Base-by-base conservation (phyloP, 2,329 filamentous ascomycete genomes). In the Lasiodiplodia sp. region DNA sequence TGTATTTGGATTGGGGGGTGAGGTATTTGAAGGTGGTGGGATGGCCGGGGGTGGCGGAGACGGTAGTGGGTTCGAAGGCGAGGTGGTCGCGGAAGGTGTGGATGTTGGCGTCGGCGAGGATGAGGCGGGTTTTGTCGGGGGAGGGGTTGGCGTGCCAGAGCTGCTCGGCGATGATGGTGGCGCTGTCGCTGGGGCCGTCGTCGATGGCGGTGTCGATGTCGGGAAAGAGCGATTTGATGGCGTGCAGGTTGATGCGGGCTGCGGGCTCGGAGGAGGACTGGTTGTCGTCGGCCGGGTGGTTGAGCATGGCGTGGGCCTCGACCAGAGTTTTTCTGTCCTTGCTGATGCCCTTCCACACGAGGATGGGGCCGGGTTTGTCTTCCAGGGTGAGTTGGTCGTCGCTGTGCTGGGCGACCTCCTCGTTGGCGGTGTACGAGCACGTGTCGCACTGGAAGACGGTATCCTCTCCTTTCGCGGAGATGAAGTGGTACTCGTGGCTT, bases 401-500 rank as follows among this genome's bases (percentile, higher is more conserved):
- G 28, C 56, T 71, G 67, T 76, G 84, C 71, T 85, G 80, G 14
- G 91, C 91, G n/a, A 97, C 85, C 77, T 99, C 96, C 71, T 97
- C 92, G 72, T 98, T 99, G 69, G 91, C 91, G 0, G 91, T 87
- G 76, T 94, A 93, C 40, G 87, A 84, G 77, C 96, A 99, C 12
- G 79, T 81, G 25, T 82, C 82, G 78, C 96, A 99, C 70, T 85
- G 90, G 71, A 96, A 88, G 47, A 99, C 86, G 1, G 88, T 90
- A 75, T 99, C 96, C 78, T 98, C 96, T 8, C 96, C 96, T 62
- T 91, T 90, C 0, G 87, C 77, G 37, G 90, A 93, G 1, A 91
- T 87, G 63, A 97, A 90, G 77, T 97, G 96, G 77, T 96, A 99
- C 75, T 99, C 96, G 77, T 99, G 96, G 78, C 94, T 98, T 47